phyloP scores from a whole-genome alignment of 2,329 filamentous ascomycete genomes.

The Neopestalotiopsis clavispora region DNA sequence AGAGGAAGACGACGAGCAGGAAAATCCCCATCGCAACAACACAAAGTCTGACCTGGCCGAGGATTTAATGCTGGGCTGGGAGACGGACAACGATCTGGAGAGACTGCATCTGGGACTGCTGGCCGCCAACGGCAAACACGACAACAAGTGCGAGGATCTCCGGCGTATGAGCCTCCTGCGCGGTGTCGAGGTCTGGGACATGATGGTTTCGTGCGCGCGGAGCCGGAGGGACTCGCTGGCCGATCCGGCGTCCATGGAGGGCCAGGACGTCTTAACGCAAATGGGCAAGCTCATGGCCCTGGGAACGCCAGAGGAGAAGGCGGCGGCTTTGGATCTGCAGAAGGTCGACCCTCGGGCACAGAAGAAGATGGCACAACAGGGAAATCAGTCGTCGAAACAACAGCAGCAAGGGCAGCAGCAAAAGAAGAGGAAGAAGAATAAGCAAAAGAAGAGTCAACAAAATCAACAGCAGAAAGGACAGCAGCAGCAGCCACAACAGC shows the following conservation, averaged over 20 bases:
- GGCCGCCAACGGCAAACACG: constrained; percentile 29
- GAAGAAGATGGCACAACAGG: background rate
- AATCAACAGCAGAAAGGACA: background rate
- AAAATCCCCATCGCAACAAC: background rate
- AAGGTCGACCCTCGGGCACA: background rate
- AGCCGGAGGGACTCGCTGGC: constrained; percentile 30
- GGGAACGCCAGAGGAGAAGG: background rate
- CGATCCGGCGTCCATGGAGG: constrained; percentile 27
- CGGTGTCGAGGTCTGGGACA: constrained; percentile 39
- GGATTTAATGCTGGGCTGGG: constrained; percentile 39
- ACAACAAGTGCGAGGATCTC: constrained; percentile 33
- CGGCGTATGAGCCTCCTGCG: constrained; percentile 33
- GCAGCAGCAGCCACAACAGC: background rate
- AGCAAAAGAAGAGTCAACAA: background rate
- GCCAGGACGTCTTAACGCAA: constrained; percentile 32
- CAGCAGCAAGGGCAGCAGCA: background rate
- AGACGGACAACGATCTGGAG: constrained; percentile 31
- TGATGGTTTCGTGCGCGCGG: constrained; percentile 37
- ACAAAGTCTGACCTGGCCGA: constrained; percentile 23
- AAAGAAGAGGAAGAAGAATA: background rate
- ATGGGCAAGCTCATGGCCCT: constrained; percentile 24
- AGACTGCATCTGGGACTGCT: constrained; percentile 32
- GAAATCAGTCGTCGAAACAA: background rate
- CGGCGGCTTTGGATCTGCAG: background rate
- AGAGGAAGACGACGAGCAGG: background rate